Evolutionary conservation across 768 basidiomycete genomes (phyloP).

Genomic region (Suillus subaureus): DNA sequence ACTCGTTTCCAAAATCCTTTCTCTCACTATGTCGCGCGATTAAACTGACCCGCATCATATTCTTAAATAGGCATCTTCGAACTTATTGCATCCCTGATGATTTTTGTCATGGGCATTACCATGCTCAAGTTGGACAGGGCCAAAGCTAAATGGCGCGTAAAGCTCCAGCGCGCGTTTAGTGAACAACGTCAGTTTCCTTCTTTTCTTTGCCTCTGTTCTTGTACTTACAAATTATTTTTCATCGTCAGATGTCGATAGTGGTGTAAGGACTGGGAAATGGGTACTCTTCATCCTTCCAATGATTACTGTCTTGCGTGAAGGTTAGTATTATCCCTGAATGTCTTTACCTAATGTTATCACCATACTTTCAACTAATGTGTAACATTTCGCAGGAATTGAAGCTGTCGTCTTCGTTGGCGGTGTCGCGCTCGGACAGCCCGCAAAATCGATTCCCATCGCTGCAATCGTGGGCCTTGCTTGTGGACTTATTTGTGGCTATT

Average conservation of each 20-base stretch:
- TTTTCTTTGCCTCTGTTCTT: not conserved
- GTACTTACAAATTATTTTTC: not conserved
- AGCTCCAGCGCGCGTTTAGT: slow-evolving; percentile 79
- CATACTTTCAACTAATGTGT: not conserved
- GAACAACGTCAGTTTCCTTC: slow-evolving; percentile 44
- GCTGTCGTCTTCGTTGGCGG: slow-evolving; percentile 94
- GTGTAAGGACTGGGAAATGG: slow-evolving; percentile 71
- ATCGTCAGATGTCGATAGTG: slow-evolving; percentile 45
- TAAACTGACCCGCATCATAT: not conserved
- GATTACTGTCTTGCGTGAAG: slow-evolving; percentile 92
- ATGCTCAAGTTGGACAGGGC: slow-evolving; percentile 97
- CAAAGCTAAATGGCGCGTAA: slow-evolving; percentile 90
- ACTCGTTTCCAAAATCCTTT: not conserved
- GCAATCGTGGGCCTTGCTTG: slow-evolving; percentile 82
- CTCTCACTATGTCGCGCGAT: not conserved
- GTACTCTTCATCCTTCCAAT: slow-evolving; percentile 87
- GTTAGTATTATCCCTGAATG: slow-evolving; percentile 33
- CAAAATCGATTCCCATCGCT: slow-evolving; percentile 86
- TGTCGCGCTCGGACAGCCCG: slow-evolving; percentile 82
- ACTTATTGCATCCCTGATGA: slow-evolving; percentile 74
- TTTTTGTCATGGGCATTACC: slow-evolving; percentile 90
- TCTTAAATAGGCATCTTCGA: slow-evolving; percentile 59
- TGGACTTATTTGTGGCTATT: slow-evolving; percentile 71
- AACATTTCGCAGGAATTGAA: slow-evolving; percentile 62
- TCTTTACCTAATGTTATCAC: not conserved